A percentile compares a stretch with the other conserved stretches of the same genome.
These are phyloP conservation scores for Talaromyces rugulosus DNA, from an alignment of 2,329 filamentous ascomycete species.

Conservation along the genomic window DNA sequence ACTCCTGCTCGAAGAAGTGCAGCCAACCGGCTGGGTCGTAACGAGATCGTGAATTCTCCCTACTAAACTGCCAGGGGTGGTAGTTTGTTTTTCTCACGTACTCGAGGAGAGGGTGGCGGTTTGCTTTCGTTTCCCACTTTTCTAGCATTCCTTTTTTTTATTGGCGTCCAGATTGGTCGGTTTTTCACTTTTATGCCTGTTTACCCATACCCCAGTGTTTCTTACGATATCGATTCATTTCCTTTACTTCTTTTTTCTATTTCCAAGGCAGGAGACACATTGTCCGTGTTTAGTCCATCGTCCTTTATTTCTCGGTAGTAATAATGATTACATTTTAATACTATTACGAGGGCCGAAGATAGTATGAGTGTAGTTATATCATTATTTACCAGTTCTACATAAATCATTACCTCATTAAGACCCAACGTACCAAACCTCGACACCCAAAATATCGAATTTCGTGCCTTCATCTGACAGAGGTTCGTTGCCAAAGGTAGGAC, in stretches of 20 bases:
- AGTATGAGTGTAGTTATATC: not conserved
- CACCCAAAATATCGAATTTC: conserved; percentile 85
- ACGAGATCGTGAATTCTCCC: conserved; percentile 77
- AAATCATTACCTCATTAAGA: conserved; percentile 19
- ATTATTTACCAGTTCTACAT: not conserved
- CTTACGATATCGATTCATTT: not conserved
- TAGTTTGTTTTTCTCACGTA: not conserved
- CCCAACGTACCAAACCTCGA: conserved; percentile 92
- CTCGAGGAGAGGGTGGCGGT: not conserved
- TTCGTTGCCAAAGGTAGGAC: conserved; percentile 93
- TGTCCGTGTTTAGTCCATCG: not conserved
- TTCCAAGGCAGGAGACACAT: not conserved
- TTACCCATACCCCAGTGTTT: conserved; percentile 1
- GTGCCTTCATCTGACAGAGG: conserved; percentile 85
- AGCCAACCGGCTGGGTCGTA: conserved; percentile 57
- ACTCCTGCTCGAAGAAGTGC: conserved; percentile 39
- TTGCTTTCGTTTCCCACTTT: conserved; percentile 12
- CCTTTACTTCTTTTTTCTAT: not conserved
- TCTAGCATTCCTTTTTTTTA: conserved; percentile 13
- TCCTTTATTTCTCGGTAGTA: not conserved
- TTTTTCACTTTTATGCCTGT: not conserved
- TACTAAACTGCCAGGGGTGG: conserved; percentile 12
- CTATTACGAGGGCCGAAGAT: not conserved
- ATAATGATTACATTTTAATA: not conserved
- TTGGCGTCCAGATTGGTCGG: not conserved